Base-by-base conservation (phyloP, 192 early-diverging fungal genomes). In the Podila horticola region DNA sequence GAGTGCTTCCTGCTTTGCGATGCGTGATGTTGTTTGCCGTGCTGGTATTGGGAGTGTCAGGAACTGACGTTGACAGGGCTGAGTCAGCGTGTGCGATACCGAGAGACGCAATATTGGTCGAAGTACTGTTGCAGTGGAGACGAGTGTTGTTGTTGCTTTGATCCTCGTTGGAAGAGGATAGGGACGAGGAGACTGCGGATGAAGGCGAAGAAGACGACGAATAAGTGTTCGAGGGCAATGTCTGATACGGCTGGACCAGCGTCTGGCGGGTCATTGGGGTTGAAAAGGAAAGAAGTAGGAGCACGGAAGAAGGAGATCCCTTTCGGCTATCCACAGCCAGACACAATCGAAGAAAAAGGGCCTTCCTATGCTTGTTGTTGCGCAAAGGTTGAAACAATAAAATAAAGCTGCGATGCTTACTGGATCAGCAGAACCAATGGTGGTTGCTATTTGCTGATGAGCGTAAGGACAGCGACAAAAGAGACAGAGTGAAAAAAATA, bases 181-280 rank as follows among this genome's bases (percentile, higher is more conserved):
- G 12, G 20, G 52, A 55, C 52, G 20, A 26, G 20, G 52, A 55
- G n/a, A 24, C 24, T 55, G 52, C 20, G 22, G 52, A 55, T 26
- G 52, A 22, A n/a, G 52, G 24, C 20, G 52, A 55, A 55, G n/a
- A 55, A 55, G 52, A 55, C 12, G 52, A 26, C 20, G 52, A 55
- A 26, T 5, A 26, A 26, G 52, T 24, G 52, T n/a, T 55, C 19
- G 6, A 24, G 20, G 52, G 52, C 24, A 55, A 55, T 24, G 52
- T 55, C 52, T 55, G 52, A 55, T 55, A 55, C 52, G 52, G 52
- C 52, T 55, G 52, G 52, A 55, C 52, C 52, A 55, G 52, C 52
- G 52, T 26, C 52, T n/a, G 52, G 52, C 52, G 52, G 52, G 52
- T 55, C 52, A 55, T 55, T 55, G 52, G 52, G 52, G 20, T 24